Base-by-base conservation (phyloP, 148 eudicot species). In the Rhododendron ferrugineum region DNA sequence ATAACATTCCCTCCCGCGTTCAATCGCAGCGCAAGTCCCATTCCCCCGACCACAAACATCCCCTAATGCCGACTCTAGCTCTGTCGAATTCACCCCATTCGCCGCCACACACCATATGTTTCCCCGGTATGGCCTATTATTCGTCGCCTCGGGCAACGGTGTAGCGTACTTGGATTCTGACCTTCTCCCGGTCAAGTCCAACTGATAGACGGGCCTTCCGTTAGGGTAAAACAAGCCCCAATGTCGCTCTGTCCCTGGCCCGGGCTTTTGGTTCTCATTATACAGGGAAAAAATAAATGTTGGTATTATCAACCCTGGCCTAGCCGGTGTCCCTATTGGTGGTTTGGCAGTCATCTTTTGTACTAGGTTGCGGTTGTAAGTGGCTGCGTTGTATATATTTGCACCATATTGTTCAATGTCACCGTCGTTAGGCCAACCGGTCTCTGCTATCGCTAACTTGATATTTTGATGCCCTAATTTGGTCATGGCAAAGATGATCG, bases 351-450 rank as follows among this genome's bases (percentile, higher is more conserved):
- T 86, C 79, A 93, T 81, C 40, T 90, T 92, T 5, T 68, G 36
- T n/a, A 93, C 78, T 0, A 96, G 86, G 85, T 96, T 94, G 6
- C 98, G 86, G 68, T 92, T 93, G 77, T 96, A 96, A n/a, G 88
- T 93, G 14, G 98, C 98, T 62, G 98, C 94, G 78, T 94, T 94
- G 85, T 90, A 84, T 22, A 86, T 78, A 83, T 91, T 94, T 0
- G 98, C 98, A 5, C 98, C 98, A 0, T 85, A 86, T 81, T 96
- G 89, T 84, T 93, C 96, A 3, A 93, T 85, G 58, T 92, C 97
- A 13, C 98, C 98, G 2, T 49, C 82, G 74, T 92, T 92, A 56
- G 98, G 98, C 98, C 98, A 96, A 0, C 98, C 98, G 11, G 98
- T 96, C 79, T 93, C 98, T 0, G 94, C 70, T 82, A 96, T 92